A percentile compares a stretch with the other conserved stretches of the same genome.
phyloP scores from a whole-genome alignment of 2,329 filamentous ascomycete species.

The Fusarium anguioides region DNA sequence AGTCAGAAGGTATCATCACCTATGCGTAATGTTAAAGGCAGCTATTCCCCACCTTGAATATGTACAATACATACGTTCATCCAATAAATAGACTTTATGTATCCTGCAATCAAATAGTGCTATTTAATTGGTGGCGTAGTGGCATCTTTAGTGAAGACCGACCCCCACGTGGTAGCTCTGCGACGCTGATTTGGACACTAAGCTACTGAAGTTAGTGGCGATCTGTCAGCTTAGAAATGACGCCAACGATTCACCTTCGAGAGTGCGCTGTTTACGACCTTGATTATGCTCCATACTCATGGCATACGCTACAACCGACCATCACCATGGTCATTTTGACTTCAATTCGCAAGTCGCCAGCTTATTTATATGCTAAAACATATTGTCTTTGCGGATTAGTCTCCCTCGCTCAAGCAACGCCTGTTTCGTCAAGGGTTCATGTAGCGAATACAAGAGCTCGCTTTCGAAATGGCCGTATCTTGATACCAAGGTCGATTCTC shows the following conservation, averaged over 20 bases:
- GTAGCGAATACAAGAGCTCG: not conserved
- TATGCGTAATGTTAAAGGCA: no score
- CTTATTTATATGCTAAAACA: constrained; percentile 40
- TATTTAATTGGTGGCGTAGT: not conserved
- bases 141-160: fast-evolving
- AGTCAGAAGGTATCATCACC: no score
- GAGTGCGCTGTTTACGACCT: not conserved
- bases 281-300: fast-evolving
- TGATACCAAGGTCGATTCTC: not conserved
- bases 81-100: no score
- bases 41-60: no score
- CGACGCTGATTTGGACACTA: not conserved
- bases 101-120: not conserved
- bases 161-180: constrained; percentile 9
- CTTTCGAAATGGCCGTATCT: not conserved
- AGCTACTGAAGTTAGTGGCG: not conserved
- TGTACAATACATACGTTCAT: not conserved
- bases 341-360: constrained; percentile 38
- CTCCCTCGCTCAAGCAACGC: constrained; percentile 36
- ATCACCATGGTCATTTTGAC: constrained; percentile 39
- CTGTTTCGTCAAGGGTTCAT: constrained; percentile 29
- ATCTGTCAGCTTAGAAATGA: constrained; percentile 19
- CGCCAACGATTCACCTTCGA: not conserved
- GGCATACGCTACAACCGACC: not conserved
- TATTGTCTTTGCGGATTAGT: constrained; percentile 41